Conservation (phyloP, 495 filamentous ascomycete species). For the Daldinia bambusicola region DNA sequence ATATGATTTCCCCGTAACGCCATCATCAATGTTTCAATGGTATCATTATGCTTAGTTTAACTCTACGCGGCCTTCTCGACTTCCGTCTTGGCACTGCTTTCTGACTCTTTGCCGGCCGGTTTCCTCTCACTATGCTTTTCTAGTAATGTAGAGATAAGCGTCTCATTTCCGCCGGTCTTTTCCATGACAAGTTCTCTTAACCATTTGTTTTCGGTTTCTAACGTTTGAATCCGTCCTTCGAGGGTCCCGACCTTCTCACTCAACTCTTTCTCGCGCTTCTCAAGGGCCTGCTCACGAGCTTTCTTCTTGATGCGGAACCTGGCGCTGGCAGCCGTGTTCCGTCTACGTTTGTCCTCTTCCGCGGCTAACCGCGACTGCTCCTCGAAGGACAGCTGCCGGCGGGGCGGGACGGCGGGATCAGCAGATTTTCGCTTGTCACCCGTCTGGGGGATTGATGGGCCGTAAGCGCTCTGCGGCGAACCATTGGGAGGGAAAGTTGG, state of each 20-base stretch:
- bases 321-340: constrained; percentile 94
- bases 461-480: constrained; percentile 56
- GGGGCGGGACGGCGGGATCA: constrained; percentile 44
- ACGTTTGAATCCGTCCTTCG: constrained; percentile 81
- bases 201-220: constrained; percentile 98
- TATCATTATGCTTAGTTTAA: constrained; percentile 8
- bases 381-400: constrained; percentile 64
- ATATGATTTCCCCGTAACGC: constrained; percentile 38
- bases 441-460: constrained; percentile 49
- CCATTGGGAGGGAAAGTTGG: constrained; percentile 53
- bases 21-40: constrained; percentile 36
- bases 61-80: constrained; percentile 39
- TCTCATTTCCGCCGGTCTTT: constrained; percentile 76
- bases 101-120: constrained; percentile 25
- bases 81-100: constrained; percentile 28
- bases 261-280: constrained; percentile 90
- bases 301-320: constrained; percentile 99
- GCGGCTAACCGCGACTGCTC: constrained; percentile 80
- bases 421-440: constrained; percentile 65
- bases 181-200: constrained; percentile 92
- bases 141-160: constrained; percentile 57
- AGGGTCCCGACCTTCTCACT: constrained; percentile 81
- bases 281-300: constrained; percentile 93
- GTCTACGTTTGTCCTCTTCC: constrained; percentile 96
- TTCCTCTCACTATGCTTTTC: constrained; percentile 52